Evolutionary conservation across 352 stramenopile species (phyloP), one percentile per base, ranked within the genome.

Genomic region (Phytophthora cactorum): DNA sequence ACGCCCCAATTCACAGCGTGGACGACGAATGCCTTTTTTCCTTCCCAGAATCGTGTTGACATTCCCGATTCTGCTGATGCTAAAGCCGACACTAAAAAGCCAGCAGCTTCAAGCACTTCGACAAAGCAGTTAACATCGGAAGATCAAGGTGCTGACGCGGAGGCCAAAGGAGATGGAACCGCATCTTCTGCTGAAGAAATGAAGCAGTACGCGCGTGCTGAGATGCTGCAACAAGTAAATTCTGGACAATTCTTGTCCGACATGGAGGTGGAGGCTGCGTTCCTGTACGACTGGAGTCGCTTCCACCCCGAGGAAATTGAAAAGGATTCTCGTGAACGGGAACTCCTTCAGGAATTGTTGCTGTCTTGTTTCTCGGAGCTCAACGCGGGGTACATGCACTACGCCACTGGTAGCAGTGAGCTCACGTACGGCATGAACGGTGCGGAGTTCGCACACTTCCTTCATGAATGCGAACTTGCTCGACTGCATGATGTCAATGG

Each of bases 171-270:
- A 36, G 64, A 59, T 6, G 58, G 38, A 22, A 28, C 6, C 5
- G 54, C 49, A 11, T 52, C 59, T 8, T 66, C 63, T 10, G 73
- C 79, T 4, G 75, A 89, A 38, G 85, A 89, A 28, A 68, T 90
- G 32, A 88, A 82, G 36, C 54, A 79, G 44, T 95, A 93, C 55
- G 82, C 84, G 29, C 81, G 72, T 8, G 80, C 77, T 28, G 84
- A 93, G 67, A 71, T 90, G 75, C 59, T 89, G 49, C 82, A 90
- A 55, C 84, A 95, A 62, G 81, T 92, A 14, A 90, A 87, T 25
- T 92, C 84, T 28, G 82, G 84, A 0, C 84, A 91, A 47, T 92
- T 93, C 58, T 81, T 90, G 66, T 91, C 85, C 8, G 82, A 93
- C 39, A 83, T 91, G 71, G 87, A 93, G 53, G 53, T 92, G 29